Evolutionary conservation across 441 rosid genomes (phyloP).

Genomic region (Theobroma grandiflorum): DNA sequence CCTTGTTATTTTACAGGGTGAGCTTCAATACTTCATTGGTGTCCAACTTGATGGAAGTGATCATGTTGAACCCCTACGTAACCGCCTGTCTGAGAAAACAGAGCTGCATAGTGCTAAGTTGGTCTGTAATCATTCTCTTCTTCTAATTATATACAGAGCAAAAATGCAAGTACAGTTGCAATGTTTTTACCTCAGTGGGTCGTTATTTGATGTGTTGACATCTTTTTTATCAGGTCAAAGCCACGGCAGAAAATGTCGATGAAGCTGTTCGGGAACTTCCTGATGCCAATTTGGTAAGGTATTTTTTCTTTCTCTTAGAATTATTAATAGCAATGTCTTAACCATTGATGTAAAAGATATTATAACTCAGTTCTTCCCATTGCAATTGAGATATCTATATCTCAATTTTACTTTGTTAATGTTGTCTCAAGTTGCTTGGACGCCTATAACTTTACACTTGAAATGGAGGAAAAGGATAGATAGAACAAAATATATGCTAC

Average conservation of each 20-base stretch:
- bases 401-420: not conserved
- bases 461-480: not conserved
- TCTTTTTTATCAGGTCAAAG: slow-evolving; percentile 70
- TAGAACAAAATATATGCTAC: not conserved
- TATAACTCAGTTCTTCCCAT: not conserved
- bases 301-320: slow-evolving; percentile 45
- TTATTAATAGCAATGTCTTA: slow-evolving; percentile 23
- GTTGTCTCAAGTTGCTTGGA: not conserved
- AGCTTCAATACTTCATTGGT: slow-evolving; percentile 98
- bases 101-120: slow-evolving; percentile 76
- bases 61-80: slow-evolving; percentile 83
- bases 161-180: not conserved
- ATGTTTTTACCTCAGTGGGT: no score
- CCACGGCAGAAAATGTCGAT: slow-evolving; percentile 93
- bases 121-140: slow-evolving; percentile 47
- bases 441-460: not conserved
- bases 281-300: slow-evolving; percentile 96
- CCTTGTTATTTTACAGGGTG: slow-evolving; percentile 60
- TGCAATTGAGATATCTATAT: not conserved
- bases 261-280: slow-evolving; percentile 98
- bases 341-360: slow-evolving; percentile 11
- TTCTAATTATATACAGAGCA: not conserved
- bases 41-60: slow-evolving; percentile 98
- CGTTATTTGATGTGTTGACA: slow-evolving; percentile 15
- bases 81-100: slow-evolving; percentile 82